Conservation (phyloP, 352 stramenopile genomes). For the Globisporangium radiosum region DNA sequence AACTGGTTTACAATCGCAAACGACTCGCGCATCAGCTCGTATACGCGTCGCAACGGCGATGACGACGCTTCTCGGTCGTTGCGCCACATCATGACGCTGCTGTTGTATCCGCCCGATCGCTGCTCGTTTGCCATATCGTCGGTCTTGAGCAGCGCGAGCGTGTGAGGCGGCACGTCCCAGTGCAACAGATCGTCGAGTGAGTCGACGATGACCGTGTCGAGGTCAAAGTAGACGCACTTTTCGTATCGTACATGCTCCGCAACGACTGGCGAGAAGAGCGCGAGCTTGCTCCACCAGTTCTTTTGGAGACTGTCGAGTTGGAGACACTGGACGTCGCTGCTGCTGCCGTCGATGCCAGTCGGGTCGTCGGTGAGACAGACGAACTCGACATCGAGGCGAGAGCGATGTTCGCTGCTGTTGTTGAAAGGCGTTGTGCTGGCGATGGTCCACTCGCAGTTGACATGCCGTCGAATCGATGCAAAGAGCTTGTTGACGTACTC, state of each 20-base stretch:
- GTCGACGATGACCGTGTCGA: conserved; percentile 71
- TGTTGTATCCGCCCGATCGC: conserved; percentile 59
- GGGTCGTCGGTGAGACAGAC: conserved; percentile 67
- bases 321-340: conserved; percentile 16
- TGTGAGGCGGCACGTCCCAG: conserved; percentile 10
- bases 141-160: conserved; percentile 38
- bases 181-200: conserved; percentile 24
- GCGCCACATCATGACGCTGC: conserved; percentile 63
- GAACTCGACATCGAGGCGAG: conserved; percentile 25
- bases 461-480: conserved; percentile 29
- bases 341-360: conserved; percentile 24
- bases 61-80: conserved; percentile 3
- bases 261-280: conserved; percentile 39
- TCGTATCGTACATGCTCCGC: conserved; percentile 4
- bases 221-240: conserved; percentile 59
- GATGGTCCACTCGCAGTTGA: background rate
- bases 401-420: background rate
- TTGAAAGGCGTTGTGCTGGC: too few species aligned
- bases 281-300: conserved; percentile 83
- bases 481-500: conserved; percentile 83
- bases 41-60: conserved; percentile 19
- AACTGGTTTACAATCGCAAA: conserved; percentile 30
- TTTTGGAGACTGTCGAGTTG: conserved; percentile 27
- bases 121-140: conserved; percentile 69
- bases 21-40: conserved; percentile 31